Evolutionary conservation across 1,284 basidiomycete species (phyloP), one percentile per base, ranked within the genome.

Genomic region (Cutaneotrichosporon sp.): DNA sequence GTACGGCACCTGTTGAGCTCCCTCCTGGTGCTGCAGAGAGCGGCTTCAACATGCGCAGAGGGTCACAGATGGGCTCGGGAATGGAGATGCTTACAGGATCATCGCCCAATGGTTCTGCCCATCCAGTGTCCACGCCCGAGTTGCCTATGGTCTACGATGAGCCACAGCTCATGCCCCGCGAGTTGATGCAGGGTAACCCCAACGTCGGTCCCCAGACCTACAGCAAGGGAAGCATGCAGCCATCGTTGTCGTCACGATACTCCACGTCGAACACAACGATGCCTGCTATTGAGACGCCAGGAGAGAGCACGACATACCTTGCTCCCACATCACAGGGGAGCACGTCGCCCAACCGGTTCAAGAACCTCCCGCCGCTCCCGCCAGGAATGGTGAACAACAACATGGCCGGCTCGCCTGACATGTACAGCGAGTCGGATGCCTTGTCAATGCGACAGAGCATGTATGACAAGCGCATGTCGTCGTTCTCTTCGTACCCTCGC

Each of bases 291-390:
- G 56, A 54, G 46, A 54, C 57, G 14, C 52, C 57, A 9, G 57
- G 55, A n/a, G n/a, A n/a, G n/a, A n/a, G n/a, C n/a, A n/a, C n/a
- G 11, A 25, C 26, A 29, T 57, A 59, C 34, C 44, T 55, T 11
- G 37, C 46, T 3, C 42, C 42, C 9, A 26, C 10, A 7, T 46
- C 46, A 17, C 39, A 32, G 26, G 46, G 31, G 31, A 47, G 24
- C 22, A 49, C 63, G 7, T 66, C 64, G 17, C 66, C 70, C 1
- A 70, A 72, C 54, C 59, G 68, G 25, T 66, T 62, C 61, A 73
- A 73, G 59, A 73, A 64, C 41, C 62, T 73, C 4, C 71, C 71
- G 3, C 71, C 71, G 12, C 56, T 73, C 19, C 71, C 71, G 32
- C 65, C 61, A 3, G 49, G 52, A 14, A 55, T 52, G 52, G 27